phyloP scores from a whole-genome alignment of 163 green algal genomes.

The Prototheca wickerhamii region DNA sequence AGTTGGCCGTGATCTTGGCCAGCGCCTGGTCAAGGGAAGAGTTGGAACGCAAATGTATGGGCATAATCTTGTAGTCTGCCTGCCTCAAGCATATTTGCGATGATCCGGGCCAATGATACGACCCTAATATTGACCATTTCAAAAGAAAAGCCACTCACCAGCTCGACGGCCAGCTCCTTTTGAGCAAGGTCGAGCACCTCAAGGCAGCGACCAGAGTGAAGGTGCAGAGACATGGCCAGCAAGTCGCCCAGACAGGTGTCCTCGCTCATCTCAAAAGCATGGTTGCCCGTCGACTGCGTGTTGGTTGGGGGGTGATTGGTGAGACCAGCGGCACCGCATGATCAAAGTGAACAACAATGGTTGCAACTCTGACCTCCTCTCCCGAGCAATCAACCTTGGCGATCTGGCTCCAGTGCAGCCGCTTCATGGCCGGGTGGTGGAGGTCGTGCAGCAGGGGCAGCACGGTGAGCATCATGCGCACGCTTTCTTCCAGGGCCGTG shows the following conservation, averaged over 20 bases:
- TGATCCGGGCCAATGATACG: background rate
- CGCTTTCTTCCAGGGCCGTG: constrained; percentile 63
- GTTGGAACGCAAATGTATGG: background rate
- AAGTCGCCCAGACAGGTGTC: constrained; percentile 81
- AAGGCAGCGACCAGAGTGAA: constrained; percentile 71
- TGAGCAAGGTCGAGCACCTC: constrained; percentile 86
- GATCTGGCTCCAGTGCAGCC: constrained; percentile 87
- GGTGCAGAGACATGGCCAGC: constrained; percentile 78
- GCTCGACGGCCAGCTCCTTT: constrained; percentile 91
- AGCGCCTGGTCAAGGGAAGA: constrained; percentile 37
- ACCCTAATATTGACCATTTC: background rate
- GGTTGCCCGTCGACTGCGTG: constrained; percentile 62
- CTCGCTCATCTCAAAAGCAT: constrained; percentile 68
- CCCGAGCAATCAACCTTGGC: constrained; percentile 38
- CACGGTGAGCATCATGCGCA: constrained; percentile 77
- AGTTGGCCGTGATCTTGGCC: constrained; percentile 85
- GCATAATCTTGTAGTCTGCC: background rate
- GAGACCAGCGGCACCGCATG: background rate
- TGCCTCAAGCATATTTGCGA: background rate
- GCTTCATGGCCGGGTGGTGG: constrained; percentile 81
- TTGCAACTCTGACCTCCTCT: background rate
- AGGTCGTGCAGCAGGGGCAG: constrained; percentile 85
- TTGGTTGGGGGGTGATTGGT: background rate
- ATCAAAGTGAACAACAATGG: background rate
- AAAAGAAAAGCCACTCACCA: constrained; percentile 13